Percentiles rank a stretch among this genome's conserved stretches.
Evolutionary conservation across 2,329 filamentous ascomycete genomes (phyloP).

Genomic region (Alternaria incomplexa): DNA sequence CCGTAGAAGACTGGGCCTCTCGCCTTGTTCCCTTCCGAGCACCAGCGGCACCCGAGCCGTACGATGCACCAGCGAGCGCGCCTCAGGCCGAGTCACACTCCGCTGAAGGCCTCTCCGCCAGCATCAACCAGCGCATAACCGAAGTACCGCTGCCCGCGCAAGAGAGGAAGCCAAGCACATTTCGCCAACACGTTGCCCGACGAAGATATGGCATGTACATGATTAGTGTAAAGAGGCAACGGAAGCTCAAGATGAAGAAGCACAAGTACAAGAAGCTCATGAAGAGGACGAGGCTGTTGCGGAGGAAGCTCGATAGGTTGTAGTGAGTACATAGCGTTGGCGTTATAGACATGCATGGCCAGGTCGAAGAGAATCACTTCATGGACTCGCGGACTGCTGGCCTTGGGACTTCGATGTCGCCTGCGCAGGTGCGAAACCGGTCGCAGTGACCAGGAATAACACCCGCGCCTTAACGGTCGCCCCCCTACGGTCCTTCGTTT

Average conservation of each 20-base stretch:
- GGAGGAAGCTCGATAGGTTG: conserved; percentile 73
- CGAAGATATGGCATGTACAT: conserved; percentile 67
- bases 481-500: neutral
- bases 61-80: conserved; percentile 44
- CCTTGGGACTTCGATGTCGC: neutral
- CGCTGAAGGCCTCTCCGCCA: conserved; percentile 24
- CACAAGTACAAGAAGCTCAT: conserved; percentile 99
- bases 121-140: conserved; percentile 46
- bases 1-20: conserved; percentile 54
- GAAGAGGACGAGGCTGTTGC: conserved; percentile 85
- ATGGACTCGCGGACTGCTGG: neutral
- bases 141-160: conserved; percentile 21
- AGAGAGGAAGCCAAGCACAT: conserved; percentile 27
- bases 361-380: conserved; percentile 8
- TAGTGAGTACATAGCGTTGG: conserved; percentile 35
- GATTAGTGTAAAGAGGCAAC: conserved; percentile 89
- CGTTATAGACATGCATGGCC: conserved; percentile 17
- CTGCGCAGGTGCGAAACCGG: neutral
- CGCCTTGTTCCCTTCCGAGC: conserved; percentile 77
- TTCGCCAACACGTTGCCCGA: conserved; percentile 29
- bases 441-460: neutral
- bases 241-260: conserved; percentile 99
- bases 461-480: conserved; percentile 1
- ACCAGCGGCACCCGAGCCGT: conserved; percentile 77
- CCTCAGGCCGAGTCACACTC: conserved; percentile 20